Evolutionary conservation across 1,139 yeast genomes (phyloP).

Genomic region (Kodamaea alishanica): DNA sequence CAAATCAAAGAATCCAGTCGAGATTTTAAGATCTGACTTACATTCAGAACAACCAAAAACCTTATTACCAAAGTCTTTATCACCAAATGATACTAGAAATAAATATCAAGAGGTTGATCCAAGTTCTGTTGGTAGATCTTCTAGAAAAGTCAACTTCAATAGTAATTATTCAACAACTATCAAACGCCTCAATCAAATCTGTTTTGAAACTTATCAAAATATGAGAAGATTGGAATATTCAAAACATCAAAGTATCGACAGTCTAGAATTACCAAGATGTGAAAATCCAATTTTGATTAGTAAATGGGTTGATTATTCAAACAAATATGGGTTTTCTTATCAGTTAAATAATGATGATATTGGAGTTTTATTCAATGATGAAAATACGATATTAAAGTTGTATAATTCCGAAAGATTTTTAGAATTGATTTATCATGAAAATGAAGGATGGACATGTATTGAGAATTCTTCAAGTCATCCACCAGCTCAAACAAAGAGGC

Average conservation of each 20-base stretch:
- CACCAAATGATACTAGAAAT: slow-evolving; percentile 87
- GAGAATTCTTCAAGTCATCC: slow-evolving; percentile 55
- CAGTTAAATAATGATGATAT: slow-evolving; percentile 86
- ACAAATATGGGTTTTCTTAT: slow-evolving; percentile 92
- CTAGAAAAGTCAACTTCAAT: slow-evolving; percentile 42
- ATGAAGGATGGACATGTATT: slow-evolving; percentile 71
- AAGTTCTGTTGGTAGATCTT: slow-evolving; percentile 34
- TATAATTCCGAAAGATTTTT: slow-evolving; percentile 63
- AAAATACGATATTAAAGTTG: slow-evolving; percentile 70
- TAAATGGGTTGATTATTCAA: slow-evolving; percentile 97
- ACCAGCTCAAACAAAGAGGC: slow-evolving; percentile 62
- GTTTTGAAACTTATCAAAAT: slow-evolving; percentile 41
- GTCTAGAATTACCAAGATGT: slow-evolving; percentile 41
- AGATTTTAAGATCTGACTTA: slow-evolving; percentile 65
- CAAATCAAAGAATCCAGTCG: slow-evolving; percentile 59
- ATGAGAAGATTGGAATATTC: slow-evolving; percentile 40
- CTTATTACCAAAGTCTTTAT: slow-evolving; percentile 80
- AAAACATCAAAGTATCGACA: slow-evolving; percentile 31
- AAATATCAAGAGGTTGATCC: slow-evolving; percentile 76
- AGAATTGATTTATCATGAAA: slow-evolving; percentile 54
- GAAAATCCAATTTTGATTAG: slow-evolving; percentile 74
- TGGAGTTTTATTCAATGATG: slow-evolving; percentile 88
- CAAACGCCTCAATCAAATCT: slow-evolving; percentile 35
- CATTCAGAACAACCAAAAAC: slow-evolving; percentile 67
- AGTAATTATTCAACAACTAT: slow-evolving; percentile 40